Conservation (phyloP, 108 stramenopile species). For the Skeletonema grethae region DNA sequence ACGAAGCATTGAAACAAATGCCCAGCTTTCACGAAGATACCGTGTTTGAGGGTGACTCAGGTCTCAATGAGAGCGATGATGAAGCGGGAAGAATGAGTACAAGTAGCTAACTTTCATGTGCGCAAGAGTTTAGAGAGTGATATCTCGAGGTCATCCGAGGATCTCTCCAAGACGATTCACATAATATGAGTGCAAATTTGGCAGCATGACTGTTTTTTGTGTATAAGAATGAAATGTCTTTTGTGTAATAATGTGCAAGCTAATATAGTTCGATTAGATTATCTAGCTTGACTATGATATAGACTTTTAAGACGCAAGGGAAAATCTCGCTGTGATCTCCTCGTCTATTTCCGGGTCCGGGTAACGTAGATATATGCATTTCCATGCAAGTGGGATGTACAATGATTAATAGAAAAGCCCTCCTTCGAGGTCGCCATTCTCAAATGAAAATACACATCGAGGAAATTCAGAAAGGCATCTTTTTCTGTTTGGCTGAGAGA, state of each 20-base stretch:
- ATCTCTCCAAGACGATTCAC: not conserved
- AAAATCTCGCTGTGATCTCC: not conserved
- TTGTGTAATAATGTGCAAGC: not conserved
- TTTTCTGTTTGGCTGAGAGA: no score
- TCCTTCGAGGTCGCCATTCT: not conserved
- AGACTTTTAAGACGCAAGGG: no score
- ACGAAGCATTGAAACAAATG: not conserved
- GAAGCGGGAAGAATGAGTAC: not conserved
- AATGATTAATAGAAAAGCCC: no score
- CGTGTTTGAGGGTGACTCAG: not conserved
- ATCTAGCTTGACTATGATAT: not conserved
- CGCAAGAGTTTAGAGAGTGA: not conserved
- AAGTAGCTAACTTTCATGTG: not conserved
- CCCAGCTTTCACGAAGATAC: not conserved
- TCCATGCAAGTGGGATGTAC: no score
- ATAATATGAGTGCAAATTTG: not conserved
- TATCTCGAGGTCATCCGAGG: not conserved
- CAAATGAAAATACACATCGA: conserved; percentile 8
- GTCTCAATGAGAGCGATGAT: not conserved
- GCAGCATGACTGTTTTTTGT: not conserved
- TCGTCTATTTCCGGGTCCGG: not conserved
- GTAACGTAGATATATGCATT: not conserved
- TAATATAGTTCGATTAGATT: no score
- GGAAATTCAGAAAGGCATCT: not conserved
- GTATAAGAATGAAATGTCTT: not conserved